Base-by-base conservation (phyloP, 2,329 filamentous ascomycete genomes). In the Pyrenophora teres region DNA sequence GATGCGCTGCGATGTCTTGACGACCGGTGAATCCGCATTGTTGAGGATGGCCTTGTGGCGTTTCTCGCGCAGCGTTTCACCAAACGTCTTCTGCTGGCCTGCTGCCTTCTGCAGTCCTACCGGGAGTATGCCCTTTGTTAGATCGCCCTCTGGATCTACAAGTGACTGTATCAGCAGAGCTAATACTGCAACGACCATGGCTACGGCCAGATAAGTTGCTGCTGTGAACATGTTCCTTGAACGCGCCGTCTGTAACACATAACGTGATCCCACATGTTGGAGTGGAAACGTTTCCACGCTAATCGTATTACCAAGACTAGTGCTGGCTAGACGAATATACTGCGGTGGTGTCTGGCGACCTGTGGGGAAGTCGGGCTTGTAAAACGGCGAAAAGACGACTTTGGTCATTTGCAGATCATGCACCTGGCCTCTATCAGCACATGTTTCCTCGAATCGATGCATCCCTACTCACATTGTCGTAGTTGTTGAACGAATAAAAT, bases 211-310 rank as follows among this genome's bases (percentile, higher is more conserved):
- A 53, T 86, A 65, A 37, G 82, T 76, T 44, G 84, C 78, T 46
- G 81, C 77, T 33, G 83, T 72, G 32, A 85, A 74, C 46, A 87
- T 33, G 33, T 60, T 58, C 19, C 62, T 62, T 78, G 78, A 40
- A 71, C 68, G 78, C 2, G 86, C 81, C 56, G 83, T 78, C 15
- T 82, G 84, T 27, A 92, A 83, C 3, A 92, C 83, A 68, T 92
- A 92, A 56, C 89, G 88, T 8, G 82, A 73, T 15, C 71, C 52
- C 18, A 77, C 64, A 8, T 78, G 77, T 4, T 76, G 70, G 5
- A 96, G 81, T 0, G 90, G 86, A 56, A 96, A 86, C 33, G 85
- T 88, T 73, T 96, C 90, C 21, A 96, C 86, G 25, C 88, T 85
- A 35, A 92, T 84, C 0, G 86, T 89, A 70, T 92, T 92, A 54